Conservation (phyloP, 1,284 basidiomycete genomes). For the Chiua sp. region DNA sequence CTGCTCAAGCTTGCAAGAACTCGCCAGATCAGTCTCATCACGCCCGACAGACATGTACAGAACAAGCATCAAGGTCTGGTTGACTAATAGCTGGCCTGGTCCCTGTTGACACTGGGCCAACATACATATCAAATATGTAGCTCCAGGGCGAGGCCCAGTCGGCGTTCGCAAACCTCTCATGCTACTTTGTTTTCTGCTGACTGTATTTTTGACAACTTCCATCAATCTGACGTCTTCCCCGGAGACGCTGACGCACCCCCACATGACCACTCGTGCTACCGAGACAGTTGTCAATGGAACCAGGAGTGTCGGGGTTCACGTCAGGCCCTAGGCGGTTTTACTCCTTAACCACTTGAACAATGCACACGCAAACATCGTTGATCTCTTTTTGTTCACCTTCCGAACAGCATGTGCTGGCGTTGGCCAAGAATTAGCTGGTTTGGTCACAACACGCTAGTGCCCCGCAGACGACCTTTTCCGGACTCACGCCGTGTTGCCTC, state of each 20-base stretch:
- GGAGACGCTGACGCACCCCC: background rate
- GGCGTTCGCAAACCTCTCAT: too few species aligned
- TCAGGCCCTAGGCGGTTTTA: too few species aligned
- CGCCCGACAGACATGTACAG: background rate
- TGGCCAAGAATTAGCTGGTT: too few species aligned
- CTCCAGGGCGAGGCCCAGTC: background rate
- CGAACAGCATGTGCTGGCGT: too few species aligned
- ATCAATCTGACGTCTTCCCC: too few species aligned
- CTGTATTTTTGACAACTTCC: too few species aligned
- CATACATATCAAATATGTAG: background rate
- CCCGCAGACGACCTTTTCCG: constrained; percentile 10
- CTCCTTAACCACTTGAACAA: background rate
- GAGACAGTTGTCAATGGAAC: too few species aligned
- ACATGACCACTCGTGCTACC: background rate
- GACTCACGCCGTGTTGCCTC: background rate
- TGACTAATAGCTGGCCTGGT: too few species aligned
- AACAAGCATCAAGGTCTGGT: background rate
- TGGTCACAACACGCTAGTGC: background rate
- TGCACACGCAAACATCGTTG: background rate
- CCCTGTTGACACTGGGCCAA: too few species aligned
- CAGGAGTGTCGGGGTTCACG: too few species aligned
- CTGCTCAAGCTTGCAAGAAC: background rate
- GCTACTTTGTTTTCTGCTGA: too few species aligned
- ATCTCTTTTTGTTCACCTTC: background rate
- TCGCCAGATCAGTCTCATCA: background rate